phyloP scores from a whole-genome alignment of 1,284 basidiomycete species.

The Trichosporon asahii region DNA sequence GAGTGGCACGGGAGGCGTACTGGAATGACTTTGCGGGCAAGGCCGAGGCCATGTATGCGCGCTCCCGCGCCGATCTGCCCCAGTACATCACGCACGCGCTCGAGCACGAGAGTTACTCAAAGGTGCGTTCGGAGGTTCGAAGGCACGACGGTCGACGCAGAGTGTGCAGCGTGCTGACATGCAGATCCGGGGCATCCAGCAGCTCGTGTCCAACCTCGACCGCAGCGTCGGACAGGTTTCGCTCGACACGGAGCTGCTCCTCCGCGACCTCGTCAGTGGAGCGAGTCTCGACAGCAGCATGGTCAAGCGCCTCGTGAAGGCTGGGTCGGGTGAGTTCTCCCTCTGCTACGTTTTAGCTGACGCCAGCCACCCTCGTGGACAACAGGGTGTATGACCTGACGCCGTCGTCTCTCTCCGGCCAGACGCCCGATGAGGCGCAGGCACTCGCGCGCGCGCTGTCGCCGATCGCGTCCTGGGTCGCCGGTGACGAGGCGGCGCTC shows the following conservation, averaged over 20 bases:
- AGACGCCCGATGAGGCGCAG: background rate
- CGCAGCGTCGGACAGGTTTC: slow-evolving; percentile 26
- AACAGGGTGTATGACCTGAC: slow-evolving; percentile 12
- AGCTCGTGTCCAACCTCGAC: slow-evolving; percentile 25
- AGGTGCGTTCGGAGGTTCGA: slow-evolving; percentile 1
- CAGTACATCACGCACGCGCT: slow-evolving; percentile 43
- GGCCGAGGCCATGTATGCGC: slow-evolving; percentile 35
- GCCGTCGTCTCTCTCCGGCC: background rate
- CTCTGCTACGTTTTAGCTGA: no score
- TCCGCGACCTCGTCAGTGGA: slow-evolving; percentile 19
- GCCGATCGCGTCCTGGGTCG: slow-evolving; percentile 11
- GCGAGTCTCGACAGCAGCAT: background rate
- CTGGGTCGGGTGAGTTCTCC: no score
- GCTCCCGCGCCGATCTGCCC: slow-evolving; percentile 32
- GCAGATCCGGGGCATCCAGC: slow-evolving; percentile 33
- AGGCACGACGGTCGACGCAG: no score
- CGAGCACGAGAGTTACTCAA: slow-evolving; percentile 38
- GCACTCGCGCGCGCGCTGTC: slow-evolving; percentile 10
- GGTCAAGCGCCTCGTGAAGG: slow-evolving; percentile 6
- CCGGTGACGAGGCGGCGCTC: slow-evolving; percentile 7
- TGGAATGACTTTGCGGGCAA: slow-evolving; percentile 27
- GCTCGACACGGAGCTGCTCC: slow-evolving; percentile 30
- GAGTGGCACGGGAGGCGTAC: slow-evolving; percentile 22
- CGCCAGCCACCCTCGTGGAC: slow-evolving; percentile 17
- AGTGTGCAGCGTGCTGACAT: background rate